These are phyloP conservation scores for Eragrostis tef DNA, from an alignment of 202 grass and related monocot species.

Conservation along the genomic window DNA sequence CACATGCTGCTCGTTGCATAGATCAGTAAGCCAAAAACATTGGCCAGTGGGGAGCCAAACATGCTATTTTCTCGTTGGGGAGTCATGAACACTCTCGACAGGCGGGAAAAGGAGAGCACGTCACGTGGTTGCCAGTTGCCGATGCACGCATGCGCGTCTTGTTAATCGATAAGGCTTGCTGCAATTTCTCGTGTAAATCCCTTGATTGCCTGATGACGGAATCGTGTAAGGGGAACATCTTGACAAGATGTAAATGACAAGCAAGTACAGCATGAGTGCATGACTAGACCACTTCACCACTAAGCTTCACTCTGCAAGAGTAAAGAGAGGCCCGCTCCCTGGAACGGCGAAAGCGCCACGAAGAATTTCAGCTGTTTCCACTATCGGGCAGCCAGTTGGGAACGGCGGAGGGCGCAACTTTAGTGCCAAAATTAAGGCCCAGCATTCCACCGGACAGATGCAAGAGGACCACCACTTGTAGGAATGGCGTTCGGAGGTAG, in stretches of 20 bases:
- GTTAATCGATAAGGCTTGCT: background rate
- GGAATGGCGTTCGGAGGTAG: background rate
- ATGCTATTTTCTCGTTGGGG: background rate
- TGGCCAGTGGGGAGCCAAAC: constrained; percentile 16
- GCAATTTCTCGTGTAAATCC: background rate
- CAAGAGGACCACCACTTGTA: constrained; percentile 14
- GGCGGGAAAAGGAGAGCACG: background rate
- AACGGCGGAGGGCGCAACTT: background rate
- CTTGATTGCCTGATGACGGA: too few species aligned
- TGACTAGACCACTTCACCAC: background rate
- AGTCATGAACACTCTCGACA: background rate
- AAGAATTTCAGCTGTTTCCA: constrained; percentile 17
- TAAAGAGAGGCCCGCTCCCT: too few species aligned
- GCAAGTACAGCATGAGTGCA: constrained; percentile 17
- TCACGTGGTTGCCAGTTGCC: constrained; percentile 9
- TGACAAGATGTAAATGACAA: background rate
- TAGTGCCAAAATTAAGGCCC: background rate
- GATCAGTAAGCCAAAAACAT: background rate
- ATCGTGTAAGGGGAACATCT: background rate
- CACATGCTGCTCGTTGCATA: background rate
- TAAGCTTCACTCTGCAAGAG: too few species aligned
- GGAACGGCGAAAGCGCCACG: background rate
- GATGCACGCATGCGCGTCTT: background rate
- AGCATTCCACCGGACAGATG: background rate
- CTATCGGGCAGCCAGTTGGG: background rate